Base-by-base conservation (phyloP, 441 rosid genomes). In the Gossypium davidsonii region DNA sequence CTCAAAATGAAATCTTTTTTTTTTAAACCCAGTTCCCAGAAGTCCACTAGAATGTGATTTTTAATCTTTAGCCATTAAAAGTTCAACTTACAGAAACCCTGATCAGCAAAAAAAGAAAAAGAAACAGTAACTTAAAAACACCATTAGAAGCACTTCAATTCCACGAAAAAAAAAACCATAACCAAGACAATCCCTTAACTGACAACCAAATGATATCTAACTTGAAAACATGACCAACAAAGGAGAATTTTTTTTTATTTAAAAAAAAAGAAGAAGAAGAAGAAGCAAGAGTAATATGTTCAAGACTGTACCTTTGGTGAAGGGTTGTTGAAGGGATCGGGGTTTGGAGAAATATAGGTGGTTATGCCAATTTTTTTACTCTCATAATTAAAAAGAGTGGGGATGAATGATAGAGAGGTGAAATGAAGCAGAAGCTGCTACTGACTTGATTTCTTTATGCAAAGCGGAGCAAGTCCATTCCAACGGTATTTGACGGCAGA, bases 241-340 rank as follows among this genome's bases (percentile, higher is more conserved):
- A n/a, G 51, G 18, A 12, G 21, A 51, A 26, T 1, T 4, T 31
- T 31, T 31, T 31, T 31, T 31, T 1, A 0, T 31, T 31, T 2
- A 4, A 3, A 28, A 28, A 0, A 3, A 4, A 0, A 31, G 6
- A 4, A 28, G 1, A 31, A 31, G 6, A 4, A 28, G 6, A 37
- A 4, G 68, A 2, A 2, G 3, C 1, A 23, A 25, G 28, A 3
- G 56, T 48, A 25, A 17, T 6, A 46, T 23, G 14, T 51, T 62
- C 3, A 52, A 53, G 60, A 53, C 48, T n/a, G 59, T 17, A 34
- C 51, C 73, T 69, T 53, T 53, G 51, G 73, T 23, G 42, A 42
- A 20, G 66, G 65, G 65, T 57, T 39, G 61, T 18, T 58, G 52
- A 37, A 55, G 66, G 55, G 73, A 55, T 28, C 37, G 5, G 60